phyloP scores from a whole-genome alignment of 202 grass and related monocot genomes.

The Panicum hallii region DNA sequence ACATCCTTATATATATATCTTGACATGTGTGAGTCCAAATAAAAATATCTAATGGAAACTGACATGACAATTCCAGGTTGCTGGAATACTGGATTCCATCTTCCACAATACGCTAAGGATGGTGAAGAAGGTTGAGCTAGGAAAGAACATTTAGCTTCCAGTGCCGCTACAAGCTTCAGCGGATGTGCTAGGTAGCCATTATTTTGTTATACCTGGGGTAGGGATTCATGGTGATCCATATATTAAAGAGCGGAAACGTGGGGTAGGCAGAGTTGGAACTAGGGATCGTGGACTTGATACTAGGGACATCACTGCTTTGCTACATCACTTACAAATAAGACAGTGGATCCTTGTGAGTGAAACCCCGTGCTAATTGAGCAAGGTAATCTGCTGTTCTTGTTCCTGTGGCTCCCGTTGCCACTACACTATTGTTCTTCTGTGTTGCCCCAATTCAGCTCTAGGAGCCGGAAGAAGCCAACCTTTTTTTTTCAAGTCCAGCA shows the following conservation, averaged over 20 bases:
- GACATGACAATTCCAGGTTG: constrained; percentile 67
- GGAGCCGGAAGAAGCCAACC: background rate
- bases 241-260: background rate
- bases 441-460: background rate
- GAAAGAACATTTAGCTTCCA: constrained; percentile 78
- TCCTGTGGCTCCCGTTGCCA: background rate
- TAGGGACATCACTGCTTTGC: constrained; percentile 24
- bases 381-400: background rate
- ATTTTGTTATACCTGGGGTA: constrained; percentile 51
- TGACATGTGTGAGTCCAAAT: constrained; percentile 23
- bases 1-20: background rate
- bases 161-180: constrained; percentile 30
- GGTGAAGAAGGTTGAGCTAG: constrained; percentile 93
- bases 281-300: constrained; percentile 15
- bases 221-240: constrained; percentile 34
- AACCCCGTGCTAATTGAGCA: background rate
- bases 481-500: no score
- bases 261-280: background rate
- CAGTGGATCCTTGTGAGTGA: constrained; percentile 9
- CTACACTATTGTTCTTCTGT: background rate
- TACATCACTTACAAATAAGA: constrained; percentile 36
- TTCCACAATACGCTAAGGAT: constrained; percentile 88
- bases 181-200: constrained; percentile 58
- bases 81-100: constrained; percentile 97
- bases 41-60: constrained; percentile 24